Base-by-base conservation (phyloP, 768 basidiomycete genomes). In the Coprinopsis sp. region DNA sequence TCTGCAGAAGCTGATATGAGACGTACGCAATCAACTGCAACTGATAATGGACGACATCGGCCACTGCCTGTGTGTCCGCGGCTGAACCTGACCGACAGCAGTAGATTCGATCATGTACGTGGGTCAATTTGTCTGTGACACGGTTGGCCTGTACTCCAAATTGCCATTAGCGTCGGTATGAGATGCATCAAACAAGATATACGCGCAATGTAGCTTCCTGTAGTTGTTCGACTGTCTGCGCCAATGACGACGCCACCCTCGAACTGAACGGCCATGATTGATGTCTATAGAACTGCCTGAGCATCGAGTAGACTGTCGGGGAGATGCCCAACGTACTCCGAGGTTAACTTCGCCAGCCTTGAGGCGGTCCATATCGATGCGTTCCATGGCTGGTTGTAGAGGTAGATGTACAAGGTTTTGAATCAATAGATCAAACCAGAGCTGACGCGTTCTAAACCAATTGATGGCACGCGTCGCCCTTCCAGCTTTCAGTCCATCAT, bases 201-300 rank as follows among this genome's bases (percentile, higher is more conserved):
- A 64, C 83, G 52, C 64, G 93, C 95, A 63, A 96, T 95, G 68
- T 96, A 98, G 70, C 84, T 85, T 54, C 95, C 96, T 6, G 91
- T 94, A 0, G 96, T 97, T 50, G 95, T 99, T 50, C 95, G 80
- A 77, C 87, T 89, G 72, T 99, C 96, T 54, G 96, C 96, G 33
- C 96, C 96, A 51, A 98, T 82, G 56, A 99, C 84, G 49, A 99
- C 96, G 30, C 96, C 96, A 24, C 82, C 83, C 27, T 91, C 75
- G 72, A 99, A 99, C 59, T 93, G 91, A 52, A 98, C 94, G 44
- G 96, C 95, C 94, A 97, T 97, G 65, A 99, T 98, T 33, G 95
- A 97, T 46, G 95, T 99, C 91, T 97, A 57, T 4, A 49, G n/a
- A 39, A 30, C 14, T 19, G 34, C 25, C n/a, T 16, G 25, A 33